Evolutionary conservation across 331 rosid genomes (phyloP), one percentile per base, ranked within the genome.

Genomic region (Pyracantha coccinea): DNA sequence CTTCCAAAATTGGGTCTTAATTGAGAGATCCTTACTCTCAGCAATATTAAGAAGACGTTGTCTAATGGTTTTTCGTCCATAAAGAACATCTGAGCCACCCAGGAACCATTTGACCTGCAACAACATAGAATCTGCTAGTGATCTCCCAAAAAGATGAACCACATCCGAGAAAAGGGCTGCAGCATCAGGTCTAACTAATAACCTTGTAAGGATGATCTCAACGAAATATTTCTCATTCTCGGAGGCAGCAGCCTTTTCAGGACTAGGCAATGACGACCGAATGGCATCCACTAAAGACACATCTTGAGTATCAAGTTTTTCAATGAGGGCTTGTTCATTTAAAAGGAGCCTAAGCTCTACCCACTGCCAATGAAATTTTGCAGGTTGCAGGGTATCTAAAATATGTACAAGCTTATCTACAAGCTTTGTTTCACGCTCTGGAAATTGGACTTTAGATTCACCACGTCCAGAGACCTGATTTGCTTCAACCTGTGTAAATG

Each of bases 351-450:
- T 89, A 66, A 95, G 98, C 82, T 90, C 92, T 76, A 95, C 91
- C 99, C 99, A 95, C 84, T 95, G 99, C 99, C 99, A 95, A 73
- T 90, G 99, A 67, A 95, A 90, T 82, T 92, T 95, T 28, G 98
- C 99, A 77, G 99, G 98, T 81, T 95, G 99, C 80, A 95, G 83
- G 82, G 88, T 84, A 85, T 95, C 99, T 82, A 92, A 87, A 76
- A 90, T 86, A 84, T 84, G 84, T 35, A 92, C 90, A 82, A 95
- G 91, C 86, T 88, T 92, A 81, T 88, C 97, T 80, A 83, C 84
- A 74, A 90, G 96, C 88, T 92, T 95, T 74, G 87, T 78, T 74
- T 87, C 93, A 19, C 83, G 69, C 62, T 86, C 89, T 5, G 82
- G 60, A 77, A 77, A 83, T 71, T 84, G 87, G 60, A 58, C 78